A percentile compares a stretch with the other conserved stretches of the same genome.
These are phyloP conservation scores for Picea sitchensis DNA, from an alignment of 75 land plant species.

Conservation along the genomic window DNA sequence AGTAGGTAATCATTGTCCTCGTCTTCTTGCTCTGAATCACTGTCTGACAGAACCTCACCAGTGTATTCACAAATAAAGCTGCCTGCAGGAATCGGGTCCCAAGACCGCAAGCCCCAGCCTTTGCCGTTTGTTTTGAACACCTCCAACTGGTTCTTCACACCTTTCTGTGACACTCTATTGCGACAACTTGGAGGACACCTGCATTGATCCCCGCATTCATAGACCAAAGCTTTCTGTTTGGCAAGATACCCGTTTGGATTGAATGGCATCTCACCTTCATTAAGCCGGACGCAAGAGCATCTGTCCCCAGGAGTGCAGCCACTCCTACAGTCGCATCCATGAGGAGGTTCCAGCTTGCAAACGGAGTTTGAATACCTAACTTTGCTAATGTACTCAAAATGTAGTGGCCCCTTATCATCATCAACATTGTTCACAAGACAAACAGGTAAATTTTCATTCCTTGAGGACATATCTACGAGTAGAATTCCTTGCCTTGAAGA, in stretches of 20 bases:
- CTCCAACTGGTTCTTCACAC: conserved; percentile 48
- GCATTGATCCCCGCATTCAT: conserved; percentile 61
- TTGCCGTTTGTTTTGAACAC: conserved; percentile 66
- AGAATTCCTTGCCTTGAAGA: conserved; percentile 39
- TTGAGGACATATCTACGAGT: conserved; percentile 45
- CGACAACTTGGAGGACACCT: conserved; percentile 41
- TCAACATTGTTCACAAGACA: conserved; percentile 65
- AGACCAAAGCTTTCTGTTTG: conserved; percentile 24
- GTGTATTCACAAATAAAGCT: conserved; percentile 73
- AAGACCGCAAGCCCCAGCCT: conserved; percentile 75
- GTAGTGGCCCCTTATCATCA: conserved; percentile 52
- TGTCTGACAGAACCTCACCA: conserved; percentile 39
- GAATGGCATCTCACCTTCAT: conserved; percentile 47
- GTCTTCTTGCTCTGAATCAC: conserved; percentile 26
- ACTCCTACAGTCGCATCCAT: conserved; percentile 44
- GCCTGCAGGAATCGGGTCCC: conserved; percentile 72
- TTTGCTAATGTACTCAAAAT: conserved; percentile 43
- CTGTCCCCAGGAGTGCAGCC: conserved; percentile 22
- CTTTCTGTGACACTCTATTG: conserved; percentile 49
- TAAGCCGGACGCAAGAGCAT: conserved; percentile 44
- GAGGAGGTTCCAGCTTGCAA: conserved; percentile 7
- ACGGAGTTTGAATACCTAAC: conserved; percentile 30
- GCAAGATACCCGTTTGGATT: conserved; percentile 41
- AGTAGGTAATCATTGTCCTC: conserved; percentile 46
- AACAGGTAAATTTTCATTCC: conserved; percentile 55